phyloP scores from a whole-genome alignment of 257 asterid genomes.

The Nicotiana benthamiana region DNA sequence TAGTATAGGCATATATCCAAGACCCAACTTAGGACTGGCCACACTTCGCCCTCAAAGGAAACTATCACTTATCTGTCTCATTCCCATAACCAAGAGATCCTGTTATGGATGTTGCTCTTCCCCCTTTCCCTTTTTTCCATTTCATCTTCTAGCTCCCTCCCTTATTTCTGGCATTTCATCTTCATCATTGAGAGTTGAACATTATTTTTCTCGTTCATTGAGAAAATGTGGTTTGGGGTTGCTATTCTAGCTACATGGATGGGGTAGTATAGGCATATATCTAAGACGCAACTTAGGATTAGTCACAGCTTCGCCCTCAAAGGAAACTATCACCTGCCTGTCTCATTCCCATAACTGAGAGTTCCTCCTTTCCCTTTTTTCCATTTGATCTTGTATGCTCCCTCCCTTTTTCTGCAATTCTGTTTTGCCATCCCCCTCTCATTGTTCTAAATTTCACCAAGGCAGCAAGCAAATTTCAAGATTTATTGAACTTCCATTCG shows the following conservation, averaged over 20 bases:
- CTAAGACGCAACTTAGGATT: not conserved
- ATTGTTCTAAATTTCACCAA: not conserved
- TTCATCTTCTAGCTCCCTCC: too few species aligned
- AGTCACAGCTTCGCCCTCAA: not conserved
- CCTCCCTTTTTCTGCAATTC: not conserved
- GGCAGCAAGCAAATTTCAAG: not conserved
- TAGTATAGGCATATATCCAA: not conserved
- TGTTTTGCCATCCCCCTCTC: not conserved
- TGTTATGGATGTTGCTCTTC: not conserved
- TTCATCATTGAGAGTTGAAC: not conserved
- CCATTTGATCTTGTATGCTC: not conserved
- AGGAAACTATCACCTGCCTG: not conserved
- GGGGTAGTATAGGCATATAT: not conserved
- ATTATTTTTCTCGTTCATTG: not conserved
- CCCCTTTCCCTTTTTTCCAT: not conserved
- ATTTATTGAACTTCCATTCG: not conserved
- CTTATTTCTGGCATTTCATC: not conserved
- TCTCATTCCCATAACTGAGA: not conserved
- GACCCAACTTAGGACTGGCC: not conserved
- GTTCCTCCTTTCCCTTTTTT: not conserved
- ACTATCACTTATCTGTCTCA: not conserved
- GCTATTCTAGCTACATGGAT: not conserved
- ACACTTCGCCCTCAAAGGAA: not conserved
- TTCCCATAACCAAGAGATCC: conserved; percentile 1
- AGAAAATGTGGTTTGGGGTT: not conserved